Percentiles rank a stretch among this genome's conserved stretches.
phyloP scores from a whole-genome alignment of 495 filamentous ascomycete genomes.

The Physcia stellaris region DNA sequence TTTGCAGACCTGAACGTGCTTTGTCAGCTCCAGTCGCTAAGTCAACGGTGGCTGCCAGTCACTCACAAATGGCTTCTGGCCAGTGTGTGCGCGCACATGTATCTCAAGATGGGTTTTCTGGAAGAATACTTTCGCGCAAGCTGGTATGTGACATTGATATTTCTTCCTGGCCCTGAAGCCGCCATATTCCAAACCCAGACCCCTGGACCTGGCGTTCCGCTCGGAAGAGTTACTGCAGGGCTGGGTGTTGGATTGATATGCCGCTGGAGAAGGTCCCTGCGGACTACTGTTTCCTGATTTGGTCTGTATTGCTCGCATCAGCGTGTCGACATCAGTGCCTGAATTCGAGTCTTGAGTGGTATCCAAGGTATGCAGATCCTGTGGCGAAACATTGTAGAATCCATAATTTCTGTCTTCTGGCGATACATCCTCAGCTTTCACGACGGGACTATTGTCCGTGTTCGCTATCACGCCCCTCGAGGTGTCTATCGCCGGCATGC shows the following conservation, averaged over 20 bases:
- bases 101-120: constrained; percentile 94
- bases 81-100: constrained; percentile 79
- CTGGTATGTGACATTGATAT: constrained; percentile 61
- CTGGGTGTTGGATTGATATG: constrained; percentile 5
- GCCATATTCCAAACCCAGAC: constrained; percentile 14
- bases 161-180: constrained; percentile 30
- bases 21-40: no score
- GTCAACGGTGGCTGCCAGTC: background rate
- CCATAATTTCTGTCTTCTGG: background rate
- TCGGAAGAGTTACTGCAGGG: constrained; percentile 15
- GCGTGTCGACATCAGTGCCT: constrained; percentile 69
- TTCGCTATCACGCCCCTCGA: no score
- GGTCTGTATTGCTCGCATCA: constrained; percentile 85
- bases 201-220: constrained; percentile 22
- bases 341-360: background rate
- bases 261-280: constrained; percentile 20
- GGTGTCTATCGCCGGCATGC: no score
- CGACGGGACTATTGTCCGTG: background rate
- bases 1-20: constrained; percentile 53
- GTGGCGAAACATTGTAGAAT: background rate
- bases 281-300: constrained; percentile 35
- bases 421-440: background rate
- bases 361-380: background rate
- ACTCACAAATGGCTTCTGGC: constrained; percentile 81
- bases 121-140: constrained; percentile 70